Evolutionary conservation across 2,329 filamentous ascomycete species (phyloP).

Genomic region (Alternaria sp.): DNA sequence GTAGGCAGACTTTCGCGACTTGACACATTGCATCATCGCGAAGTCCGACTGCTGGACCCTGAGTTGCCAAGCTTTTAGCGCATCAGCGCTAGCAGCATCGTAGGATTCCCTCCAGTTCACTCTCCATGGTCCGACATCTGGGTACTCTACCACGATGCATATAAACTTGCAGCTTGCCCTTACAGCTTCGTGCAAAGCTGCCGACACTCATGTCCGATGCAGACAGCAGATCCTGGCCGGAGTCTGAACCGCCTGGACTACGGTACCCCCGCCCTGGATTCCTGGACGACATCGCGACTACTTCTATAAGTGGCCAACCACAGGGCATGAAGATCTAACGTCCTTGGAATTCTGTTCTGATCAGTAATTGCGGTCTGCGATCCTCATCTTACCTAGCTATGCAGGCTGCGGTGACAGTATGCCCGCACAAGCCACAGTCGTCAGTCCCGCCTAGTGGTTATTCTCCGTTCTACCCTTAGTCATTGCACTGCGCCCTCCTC

Average conservation of each 20-base stretch:
- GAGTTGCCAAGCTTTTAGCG: slow-evolving; percentile 17
- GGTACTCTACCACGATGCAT: background rate
- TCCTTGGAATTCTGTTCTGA: background rate
- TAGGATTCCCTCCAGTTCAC: background rate
- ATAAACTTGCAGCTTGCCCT: background rate
- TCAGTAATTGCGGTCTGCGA: background rate
- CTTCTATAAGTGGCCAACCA: background rate
- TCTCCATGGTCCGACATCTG: background rate
- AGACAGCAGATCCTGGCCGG: background rate
- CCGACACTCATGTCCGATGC: background rate
- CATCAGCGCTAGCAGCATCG: background rate
- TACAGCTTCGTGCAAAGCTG: background rate
- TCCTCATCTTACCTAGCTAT: background rate
- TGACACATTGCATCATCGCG: slow-evolving; percentile 45
- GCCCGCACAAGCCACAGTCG: background rate
- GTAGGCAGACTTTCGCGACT: slow-evolving; percentile 22
- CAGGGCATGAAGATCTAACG: background rate
- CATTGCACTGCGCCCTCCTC: background rate
- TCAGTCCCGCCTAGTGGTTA: background rate
- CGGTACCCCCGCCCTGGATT: background rate
- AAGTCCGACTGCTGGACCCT: slow-evolving; percentile 10
- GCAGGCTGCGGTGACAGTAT: background rate
- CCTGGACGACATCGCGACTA: background rate
- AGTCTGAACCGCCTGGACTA: background rate
- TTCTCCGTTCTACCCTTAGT: background rate